Evolutionary conservation across 495 filamentous ascomycete species (phyloP).

Genomic region (Penicillium argentinense): DNA sequence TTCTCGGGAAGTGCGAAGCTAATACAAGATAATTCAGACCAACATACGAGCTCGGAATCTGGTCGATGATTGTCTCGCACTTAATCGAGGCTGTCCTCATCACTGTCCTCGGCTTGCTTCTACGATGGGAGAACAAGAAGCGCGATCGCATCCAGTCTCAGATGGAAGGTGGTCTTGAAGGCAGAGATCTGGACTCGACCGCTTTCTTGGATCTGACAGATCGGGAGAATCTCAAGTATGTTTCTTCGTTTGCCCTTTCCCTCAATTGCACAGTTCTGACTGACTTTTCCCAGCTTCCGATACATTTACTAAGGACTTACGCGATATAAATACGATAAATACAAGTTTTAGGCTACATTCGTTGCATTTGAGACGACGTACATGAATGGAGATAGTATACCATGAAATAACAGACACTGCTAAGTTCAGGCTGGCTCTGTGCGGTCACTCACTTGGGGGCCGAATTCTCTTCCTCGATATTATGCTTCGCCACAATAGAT

Average conservation of each 20-base stretch:
- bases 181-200: slow-evolving; percentile 52
- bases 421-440: no score
- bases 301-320: slow-evolving; percentile 39
- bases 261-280: slow-evolving; percentile 3
- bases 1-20: neutral
- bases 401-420: no score
- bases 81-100: slow-evolving; percentile 53
- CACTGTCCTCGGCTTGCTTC: slow-evolving; percentile 41
- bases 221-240: slow-evolving; percentile 56
- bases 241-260: neutral
- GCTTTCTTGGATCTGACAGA: slow-evolving; percentile 63
- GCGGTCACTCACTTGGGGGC: no score
- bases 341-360: neutral
- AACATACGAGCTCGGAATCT: slow-evolving; percentile 58
- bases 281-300: slow-evolving; percentile 24
- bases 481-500: no score
- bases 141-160: slow-evolving; percentile 53
- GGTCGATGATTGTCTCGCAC: slow-evolving; percentile 63
- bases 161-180: slow-evolving; percentile 47
- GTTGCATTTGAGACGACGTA: no score
- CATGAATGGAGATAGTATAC: no score
- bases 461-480: no score
- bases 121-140: slow-evolving; percentile 56
- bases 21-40: slow-evolving; percentile 31
- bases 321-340: no score